Evolutionary conservation across 768 basidiomycete genomes (phyloP).

Genomic region (Leccinum ochraceum): DNA sequence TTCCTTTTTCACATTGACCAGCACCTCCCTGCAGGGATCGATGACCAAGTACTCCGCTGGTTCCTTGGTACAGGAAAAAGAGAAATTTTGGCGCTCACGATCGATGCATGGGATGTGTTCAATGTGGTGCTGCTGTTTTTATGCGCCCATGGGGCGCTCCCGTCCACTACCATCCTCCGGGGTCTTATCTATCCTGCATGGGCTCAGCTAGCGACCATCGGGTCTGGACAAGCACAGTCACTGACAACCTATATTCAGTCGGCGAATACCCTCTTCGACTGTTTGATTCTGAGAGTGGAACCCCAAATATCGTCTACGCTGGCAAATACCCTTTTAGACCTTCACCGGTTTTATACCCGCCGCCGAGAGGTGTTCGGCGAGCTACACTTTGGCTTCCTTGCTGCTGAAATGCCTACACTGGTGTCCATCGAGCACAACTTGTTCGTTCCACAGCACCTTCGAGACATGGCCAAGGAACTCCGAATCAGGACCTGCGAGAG

Average conservation of each 20-base stretch:
- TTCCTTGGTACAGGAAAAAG: conserved; percentile 65
- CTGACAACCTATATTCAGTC: conserved; percentile 56
- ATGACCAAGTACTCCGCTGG: conserved; percentile 72
- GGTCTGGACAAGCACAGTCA: conserved; percentile 39
- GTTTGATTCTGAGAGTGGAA: conserved; percentile 57
- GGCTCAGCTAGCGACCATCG: conserved; percentile 52
- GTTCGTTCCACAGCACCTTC: conserved; percentile 50
- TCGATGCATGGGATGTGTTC: conserved; percentile 69
- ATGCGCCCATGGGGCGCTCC: conserved; percentile 64
- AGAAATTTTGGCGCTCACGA: conserved; percentile 57
- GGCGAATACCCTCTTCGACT: conserved; percentile 62
- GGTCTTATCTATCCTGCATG: conserved; percentile 82
- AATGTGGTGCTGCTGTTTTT: conserved; percentile 59
- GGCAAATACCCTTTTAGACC: conserved; percentile 57
- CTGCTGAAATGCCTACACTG: conserved; percentile 64
- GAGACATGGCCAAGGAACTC: conserved; percentile 49
- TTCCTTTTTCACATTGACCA: conserved; percentile 77
- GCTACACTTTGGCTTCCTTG: conserved; percentile 63
- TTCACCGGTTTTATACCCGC: conserved; percentile 69
- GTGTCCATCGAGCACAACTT: conserved; percentile 69
- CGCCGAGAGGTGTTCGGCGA: conserved; percentile 67
- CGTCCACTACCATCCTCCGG: conserved; percentile 68
- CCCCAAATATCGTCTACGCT: conserved; percentile 39
- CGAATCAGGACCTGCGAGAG: conserved; percentile 61
- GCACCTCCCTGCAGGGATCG: conserved; percentile 72